Conservation (phyloP, 75 land plant species). For the Cryptomeria japonica region DNA sequence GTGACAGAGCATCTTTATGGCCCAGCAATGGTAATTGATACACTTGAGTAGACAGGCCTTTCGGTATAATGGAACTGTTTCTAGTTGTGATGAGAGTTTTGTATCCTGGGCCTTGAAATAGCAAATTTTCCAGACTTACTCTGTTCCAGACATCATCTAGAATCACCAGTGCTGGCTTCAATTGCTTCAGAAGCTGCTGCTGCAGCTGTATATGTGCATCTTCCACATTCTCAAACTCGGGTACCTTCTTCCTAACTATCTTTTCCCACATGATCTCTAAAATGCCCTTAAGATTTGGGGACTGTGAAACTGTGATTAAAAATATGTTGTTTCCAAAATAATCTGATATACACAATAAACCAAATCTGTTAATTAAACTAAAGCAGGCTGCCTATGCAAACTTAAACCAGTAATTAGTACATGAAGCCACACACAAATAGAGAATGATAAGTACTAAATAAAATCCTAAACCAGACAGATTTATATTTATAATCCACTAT, state of each 20-base stretch:
- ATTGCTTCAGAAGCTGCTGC: background rate
- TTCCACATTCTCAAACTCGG: background rate
- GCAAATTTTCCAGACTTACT: slow-evolving; percentile 31
- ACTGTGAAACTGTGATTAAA: slow-evolving; percentile 60
- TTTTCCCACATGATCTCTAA: slow-evolving; percentile 31
- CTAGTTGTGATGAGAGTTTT: slow-evolving; percentile 46
- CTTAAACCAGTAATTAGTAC: background rate
- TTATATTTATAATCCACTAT: no score
- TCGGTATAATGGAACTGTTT: slow-evolving; percentile 22
- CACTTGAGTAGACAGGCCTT: background rate
- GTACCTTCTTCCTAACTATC: background rate
- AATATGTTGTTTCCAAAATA: slow-evolving; percentile 30
- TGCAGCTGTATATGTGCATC: background rate
- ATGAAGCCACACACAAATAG: no score
- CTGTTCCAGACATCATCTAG: slow-evolving; percentile 63
- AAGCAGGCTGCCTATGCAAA: no score
- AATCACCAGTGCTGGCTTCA: slow-evolving; percentile 23
- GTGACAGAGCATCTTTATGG: slow-evolving; percentile 41
- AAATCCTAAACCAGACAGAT: no score
- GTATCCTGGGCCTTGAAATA: slow-evolving; percentile 33
- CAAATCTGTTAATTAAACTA: background rate
- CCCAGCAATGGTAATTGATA: slow-evolving; percentile 43
- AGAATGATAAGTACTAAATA: no score
- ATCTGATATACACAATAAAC: slow-evolving; percentile 17
- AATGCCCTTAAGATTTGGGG: slow-evolving; percentile 22